These are phyloP conservation scores for Cutaneotrichosporon cyanovorans DNA, from an alignment of 1,284 basidiomycete genomes.

Conservation along the genomic window DNA sequence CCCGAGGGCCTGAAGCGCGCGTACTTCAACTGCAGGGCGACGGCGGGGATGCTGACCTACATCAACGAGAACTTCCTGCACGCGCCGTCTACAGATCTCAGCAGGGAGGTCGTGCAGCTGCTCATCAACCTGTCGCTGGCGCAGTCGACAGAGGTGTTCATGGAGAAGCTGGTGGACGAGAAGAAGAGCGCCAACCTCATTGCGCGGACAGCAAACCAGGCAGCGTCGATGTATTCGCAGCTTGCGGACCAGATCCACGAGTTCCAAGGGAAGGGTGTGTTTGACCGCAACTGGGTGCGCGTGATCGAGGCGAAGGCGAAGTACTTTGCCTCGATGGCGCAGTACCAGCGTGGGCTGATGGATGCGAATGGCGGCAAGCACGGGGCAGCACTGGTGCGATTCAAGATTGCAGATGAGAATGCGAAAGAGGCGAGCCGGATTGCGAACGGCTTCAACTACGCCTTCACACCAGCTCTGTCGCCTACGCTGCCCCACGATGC, in stretches of 20 bases:
- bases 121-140: slow-evolving; percentile 77
- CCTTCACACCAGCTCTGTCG: slow-evolving; percentile 63
- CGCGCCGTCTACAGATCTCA: slow-evolving; percentile 94
- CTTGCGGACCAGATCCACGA: slow-evolving; percentile 88
- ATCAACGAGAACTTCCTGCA: slow-evolving; percentile 99
- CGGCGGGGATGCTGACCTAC: slow-evolving; percentile 94
- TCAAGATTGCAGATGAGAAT: slow-evolving; percentile 66
- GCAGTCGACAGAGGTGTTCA: slow-evolving; percentile 93
- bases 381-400: slow-evolving; percentile 76
- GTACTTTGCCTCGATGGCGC: slow-evolving; percentile 75
- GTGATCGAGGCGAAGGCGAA: slow-evolving; percentile 72
- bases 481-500: slow-evolving; percentile 85
- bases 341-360: slow-evolving; percentile 76
- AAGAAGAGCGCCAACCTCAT: slow-evolving; percentile 75
- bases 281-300: slow-evolving; percentile 86
- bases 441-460: slow-evolving; percentile 62
- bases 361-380: slow-evolving; percentile 73
- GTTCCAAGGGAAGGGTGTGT: slow-evolving; percentile 88
- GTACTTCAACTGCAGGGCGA: slow-evolving; percentile 86
- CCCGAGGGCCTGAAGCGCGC: slow-evolving; percentile 93
- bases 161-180: slow-evolving; percentile 88
- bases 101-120: slow-evolving; percentile 88
- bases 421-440: slow-evolving; percentile 77
- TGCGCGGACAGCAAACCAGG: slow-evolving; percentile 77
- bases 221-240: slow-evolving; percentile 68